Evolutionary conservation across 139 green algal genomes (phyloP), one percentile per base, ranked within the genome.

Genomic region (Chlamydomonas urium): DNA sequence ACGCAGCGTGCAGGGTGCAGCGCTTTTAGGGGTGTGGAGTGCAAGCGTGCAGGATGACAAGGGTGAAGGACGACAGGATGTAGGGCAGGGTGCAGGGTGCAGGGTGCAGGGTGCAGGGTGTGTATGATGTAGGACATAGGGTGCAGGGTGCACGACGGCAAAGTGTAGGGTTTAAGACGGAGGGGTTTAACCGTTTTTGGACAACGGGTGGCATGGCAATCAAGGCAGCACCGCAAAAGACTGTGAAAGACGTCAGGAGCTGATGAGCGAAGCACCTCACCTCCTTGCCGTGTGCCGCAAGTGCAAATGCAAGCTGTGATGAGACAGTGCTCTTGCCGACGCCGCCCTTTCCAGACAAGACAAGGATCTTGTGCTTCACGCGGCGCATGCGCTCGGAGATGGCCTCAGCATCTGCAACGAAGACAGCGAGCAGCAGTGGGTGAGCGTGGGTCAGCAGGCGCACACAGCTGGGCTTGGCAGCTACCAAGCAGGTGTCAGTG

Each of bases 321-420:
- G 92, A 84, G 63, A 99, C 89, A 0, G 95, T 99, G 72, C 83
- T 94, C 82, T 99, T 99, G 65, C 95, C 95, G 19, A 99, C 95
- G 28, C 95, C 95, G 14, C 95, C 95, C 76, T 99, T 99, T 53
- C 95, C 95, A 4, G 90, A 97, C 37, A 99, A 84, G 35, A 99
- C 94, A 61, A 99, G 79, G 21, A 99, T 76, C 57, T 92, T 93
- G 85, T 97, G 92, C 68, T 88, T 89, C 29, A 99, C 77, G 19
- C 35, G 69, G 0, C 58, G 26, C 77, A 99, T 88, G 32, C 94
- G 83, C 33, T 87, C 74, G 0, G 83, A 74, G 32, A 98, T 97
- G 24, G 79, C 78, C 0, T 69, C 73, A 1, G 96, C 45, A 57
- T 98, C 95, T 76, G 84, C 58, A 70, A 19, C 35, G 14, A n/a